phyloP scores from a whole-genome alignment of 148 eudicot genomes.

The Diospyros lotus region DNA sequence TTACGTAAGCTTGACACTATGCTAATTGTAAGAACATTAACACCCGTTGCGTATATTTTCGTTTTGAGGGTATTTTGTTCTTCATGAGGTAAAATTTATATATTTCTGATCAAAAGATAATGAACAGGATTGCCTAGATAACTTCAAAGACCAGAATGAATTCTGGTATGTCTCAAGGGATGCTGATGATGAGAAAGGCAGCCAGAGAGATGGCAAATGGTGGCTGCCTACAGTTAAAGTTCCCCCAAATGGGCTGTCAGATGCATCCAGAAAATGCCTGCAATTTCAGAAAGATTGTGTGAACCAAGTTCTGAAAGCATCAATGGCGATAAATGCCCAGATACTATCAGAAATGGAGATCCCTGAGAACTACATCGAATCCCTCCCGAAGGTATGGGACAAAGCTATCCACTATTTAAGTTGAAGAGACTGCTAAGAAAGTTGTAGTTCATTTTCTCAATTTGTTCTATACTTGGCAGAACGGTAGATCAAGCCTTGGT shows the following conservation, averaged over 20 bases:
- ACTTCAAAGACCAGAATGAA: conserved; percentile 56
- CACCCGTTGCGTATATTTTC: background rate
- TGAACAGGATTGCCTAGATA: conserved; percentile 68
- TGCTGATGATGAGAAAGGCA: conserved; percentile 48
- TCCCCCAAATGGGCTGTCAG: conserved; percentile 63
- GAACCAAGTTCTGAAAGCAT: conserved; percentile 83
- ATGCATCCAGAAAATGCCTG: conserved; percentile 54
- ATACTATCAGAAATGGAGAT: conserved; percentile 78
- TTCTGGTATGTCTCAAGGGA: conserved; percentile 66
- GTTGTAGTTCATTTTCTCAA: background rate
- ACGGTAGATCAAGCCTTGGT: conserved; percentile 82
- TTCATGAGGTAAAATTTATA: too few relatives aligned
- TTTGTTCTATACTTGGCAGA: conserved; percentile 29
- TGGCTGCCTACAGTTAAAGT: conserved; percentile 85
- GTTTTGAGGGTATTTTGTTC: background rate
- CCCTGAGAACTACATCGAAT: conserved; percentile 72
- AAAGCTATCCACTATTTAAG: background rate
- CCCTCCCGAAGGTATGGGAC: conserved; percentile 71
- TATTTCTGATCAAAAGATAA: conserved; percentile 1
- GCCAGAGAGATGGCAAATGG: conserved; percentile 64
- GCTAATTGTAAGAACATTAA: conserved; percentile 64
- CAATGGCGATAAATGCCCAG: conserved; percentile 92
- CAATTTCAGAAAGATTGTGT: conserved; percentile 77
- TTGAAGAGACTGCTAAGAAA: background rate
- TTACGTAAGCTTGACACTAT: conserved; percentile 76